phyloP scores from a whole-genome alignment of 768 basidiomycete genomes.

The Russula abietina region DNA sequence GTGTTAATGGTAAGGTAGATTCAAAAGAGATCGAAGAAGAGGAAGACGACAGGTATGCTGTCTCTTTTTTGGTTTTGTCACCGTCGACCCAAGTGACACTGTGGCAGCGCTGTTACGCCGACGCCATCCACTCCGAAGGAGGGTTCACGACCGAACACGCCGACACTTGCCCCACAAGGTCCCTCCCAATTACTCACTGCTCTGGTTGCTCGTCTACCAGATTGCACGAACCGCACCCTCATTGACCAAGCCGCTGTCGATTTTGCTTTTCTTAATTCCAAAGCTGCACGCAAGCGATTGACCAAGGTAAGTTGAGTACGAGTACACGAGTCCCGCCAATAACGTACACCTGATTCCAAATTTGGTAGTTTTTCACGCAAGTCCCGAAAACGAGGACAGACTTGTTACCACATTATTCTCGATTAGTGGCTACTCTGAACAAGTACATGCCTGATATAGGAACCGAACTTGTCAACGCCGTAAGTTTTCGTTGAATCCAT shows the following conservation, averaged over 20 bases:
- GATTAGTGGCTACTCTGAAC: conserved; percentile 82
- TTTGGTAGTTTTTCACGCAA: conserved; percentile 63
- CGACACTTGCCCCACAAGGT: conserved; percentile 75
- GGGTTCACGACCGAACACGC: conserved; percentile 47
- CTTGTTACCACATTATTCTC: conserved; percentile 86
- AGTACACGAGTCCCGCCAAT: too few relatives aligned
- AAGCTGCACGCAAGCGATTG: conserved; percentile 88
- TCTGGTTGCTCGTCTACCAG: conserved; percentile 83
- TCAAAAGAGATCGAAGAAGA: conserved; percentile 23
- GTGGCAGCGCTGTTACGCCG: conserved; percentile 46
- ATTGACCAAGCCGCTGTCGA: conserved; percentile 95
- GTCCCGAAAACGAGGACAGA: conserved; percentile 86
- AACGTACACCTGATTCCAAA: background rate
- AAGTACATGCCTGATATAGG: conserved; percentile 94
- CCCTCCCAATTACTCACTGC: conserved; percentile 91
- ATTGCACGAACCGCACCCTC: conserved; percentile 83
- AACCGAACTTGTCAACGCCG: conserved; percentile 69
- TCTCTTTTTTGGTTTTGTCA: conserved; percentile 21
- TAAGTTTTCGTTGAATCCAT: conserved; percentile 35
- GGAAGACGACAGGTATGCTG: conserved; percentile 29
- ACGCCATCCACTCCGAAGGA: conserved; percentile 60
- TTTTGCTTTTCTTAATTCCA: conserved; percentile 94
- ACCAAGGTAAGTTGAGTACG: conserved; percentile 52
- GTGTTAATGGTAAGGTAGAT: conserved; percentile 18
- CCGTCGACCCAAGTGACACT: background rate